Conservation (phyloP, 768 basidiomycete species). For the Leccinellum luteum region DNA sequence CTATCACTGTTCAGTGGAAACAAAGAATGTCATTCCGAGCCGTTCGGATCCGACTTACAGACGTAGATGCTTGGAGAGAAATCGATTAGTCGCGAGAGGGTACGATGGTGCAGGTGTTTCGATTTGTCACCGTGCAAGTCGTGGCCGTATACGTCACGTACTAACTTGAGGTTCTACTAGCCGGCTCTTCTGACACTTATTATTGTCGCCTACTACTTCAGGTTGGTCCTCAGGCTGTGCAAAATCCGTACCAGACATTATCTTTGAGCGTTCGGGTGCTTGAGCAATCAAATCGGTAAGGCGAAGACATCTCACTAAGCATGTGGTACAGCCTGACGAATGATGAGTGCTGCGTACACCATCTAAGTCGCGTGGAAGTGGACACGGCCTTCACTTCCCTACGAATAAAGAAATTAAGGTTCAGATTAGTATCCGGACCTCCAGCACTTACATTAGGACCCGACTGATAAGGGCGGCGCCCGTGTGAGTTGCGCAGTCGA, state of each 20-base stretch:
- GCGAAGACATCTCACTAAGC: background rate
- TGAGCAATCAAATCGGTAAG: background rate
- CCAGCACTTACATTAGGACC: constrained; percentile 4
- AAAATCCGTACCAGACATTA: background rate
- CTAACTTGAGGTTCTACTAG: constrained; percentile 1
- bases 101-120: background rate
- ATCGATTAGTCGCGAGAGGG: background rate
- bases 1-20: background rate
- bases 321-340: background rate
- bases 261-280: background rate
- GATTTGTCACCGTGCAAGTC: background rate
- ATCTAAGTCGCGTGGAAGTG: background rate
- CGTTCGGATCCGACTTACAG: background rate
- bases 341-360: background rate
- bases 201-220: background rate
- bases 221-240: background rate
- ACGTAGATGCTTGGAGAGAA: background rate
- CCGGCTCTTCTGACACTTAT: constrained; percentile 1
- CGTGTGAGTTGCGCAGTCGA: background rate
- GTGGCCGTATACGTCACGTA: constrained; percentile 16
- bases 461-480: background rate
- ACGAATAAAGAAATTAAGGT: background rate
- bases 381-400: background rate
- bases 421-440: background rate
- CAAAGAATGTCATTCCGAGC: background rate